Evolutionary conservation across 2,329 filamentous ascomycete genomes (phyloP), one percentile per base, ranked within the genome.

Genomic region (Colletotrichum sp.): DNA sequence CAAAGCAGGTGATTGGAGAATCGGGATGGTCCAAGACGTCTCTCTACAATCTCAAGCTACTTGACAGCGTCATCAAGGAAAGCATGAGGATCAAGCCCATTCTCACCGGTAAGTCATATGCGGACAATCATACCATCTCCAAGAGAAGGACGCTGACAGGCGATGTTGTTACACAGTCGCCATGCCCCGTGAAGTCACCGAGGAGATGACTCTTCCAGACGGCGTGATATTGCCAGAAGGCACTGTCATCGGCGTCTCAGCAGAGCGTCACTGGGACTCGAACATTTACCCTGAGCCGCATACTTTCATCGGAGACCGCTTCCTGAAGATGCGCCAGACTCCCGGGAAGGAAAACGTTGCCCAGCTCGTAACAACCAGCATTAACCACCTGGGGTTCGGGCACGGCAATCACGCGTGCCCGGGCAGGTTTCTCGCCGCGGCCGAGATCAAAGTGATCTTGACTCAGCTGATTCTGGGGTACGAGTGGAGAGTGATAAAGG

Each of bases 401-500:
- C n/a, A 52, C 10, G n/a, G 43, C 43, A 52, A 52, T 21, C 43
- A 52, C 43, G 43, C 43, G 1, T 52, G 43, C n/a, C 43, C n/a
- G 8, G 43, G 43, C 43, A 52, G 43, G n/a, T 21, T 52, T 13
- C 43, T 52, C n/a, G 43, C 43, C n/a, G 43, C 43, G n/a, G 43
- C 43, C 10, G 43, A 52, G 43, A 52, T 52, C n/a, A 52, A 52
- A 52, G 43, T 52, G n/a, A 78, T 18, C 80, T 89, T 87, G 55
- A 52, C n/a, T 52, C 43, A 52, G 43, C 43, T 52, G 2, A 52
- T 52, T 3, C 84, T 87, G 1, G 83, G 81, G 28, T 87, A 86
- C 76, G 85, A 87, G 62, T 77, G 77, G 71, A 67, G 32, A 34
- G 62, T 30, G 7, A 65, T 65, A 16, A n/a, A 43, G n/a, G 62